Base-by-base conservation (phyloP, 2,329 filamentous ascomycete species). In the Rachicladosporium sp. region DNA sequence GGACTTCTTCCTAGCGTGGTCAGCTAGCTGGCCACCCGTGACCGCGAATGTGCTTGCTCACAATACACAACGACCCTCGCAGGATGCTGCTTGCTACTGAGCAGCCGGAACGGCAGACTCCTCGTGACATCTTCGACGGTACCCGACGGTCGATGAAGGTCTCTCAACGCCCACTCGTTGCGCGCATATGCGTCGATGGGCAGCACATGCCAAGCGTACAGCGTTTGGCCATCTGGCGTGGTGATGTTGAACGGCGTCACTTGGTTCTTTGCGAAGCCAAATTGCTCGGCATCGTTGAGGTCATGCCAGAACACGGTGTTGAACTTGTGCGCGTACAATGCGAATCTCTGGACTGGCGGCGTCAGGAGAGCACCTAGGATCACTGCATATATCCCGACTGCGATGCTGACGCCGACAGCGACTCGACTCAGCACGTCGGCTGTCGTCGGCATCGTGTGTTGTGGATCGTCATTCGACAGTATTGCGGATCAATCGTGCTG, bases 131-230 rank as follows among this genome's bases (percentile, higher is more conserved):
- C 66, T 15, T 62, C 55, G 9, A 50, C 46, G 42, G 52, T 48
- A 61, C 65, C 69, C 59, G 73, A 58, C 4, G 63, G 59, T 48
- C 76, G 70, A 4, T 62, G 58, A 31, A 73, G 46, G 2, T 38
- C 40, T 9, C 35, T 64, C 9, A 93, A 64, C 10, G 66, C 64
- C 13, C 69, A 62, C 52, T 93, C 82, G 50, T 93, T 73, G 48
- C 80, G 69, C 5, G 76, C 67, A 57, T 93, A 93, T 0, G 85
- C 66, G 37, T 80, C 76, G 5, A 93, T 62, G 0, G 89, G 89
- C 36, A 95, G 65, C 40, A 96, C 72, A 55, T 95, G 89, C 89
- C 89, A 96, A 19, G 82, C 83, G 55, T 91, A 93, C 11, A 96
- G 65, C 2, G 68, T 76, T 59, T 88, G 80, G 31, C 78, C 76